Evolutionary conservation across 495 filamentous ascomycete genomes (phyloP).

Genomic region (Penicillium argentinense): DNA sequence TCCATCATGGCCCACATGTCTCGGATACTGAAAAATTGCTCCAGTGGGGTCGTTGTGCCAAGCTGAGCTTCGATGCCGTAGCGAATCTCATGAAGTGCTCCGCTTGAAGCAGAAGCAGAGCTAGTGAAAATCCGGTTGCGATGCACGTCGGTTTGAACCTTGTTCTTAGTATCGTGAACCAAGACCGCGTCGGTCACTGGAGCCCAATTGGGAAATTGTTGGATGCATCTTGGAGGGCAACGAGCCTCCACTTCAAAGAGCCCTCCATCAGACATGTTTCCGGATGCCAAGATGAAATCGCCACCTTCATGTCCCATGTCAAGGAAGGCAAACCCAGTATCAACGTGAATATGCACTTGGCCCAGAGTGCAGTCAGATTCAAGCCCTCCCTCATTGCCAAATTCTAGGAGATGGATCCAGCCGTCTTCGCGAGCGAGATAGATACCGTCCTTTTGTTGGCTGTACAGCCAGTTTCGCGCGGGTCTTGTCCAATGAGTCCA

Average conservation of each 20-base stretch:
- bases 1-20: slow-evolving; percentile 54
- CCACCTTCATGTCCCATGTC: slow-evolving; percentile 53
- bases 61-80: slow-evolving; percentile 70
- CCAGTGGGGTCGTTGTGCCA: slow-evolving; percentile 51
- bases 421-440: slow-evolving; percentile 83
- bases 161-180: slow-evolving; percentile 29
- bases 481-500: slow-evolving; percentile 72
- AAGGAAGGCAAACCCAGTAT: slow-evolving; percentile 46
- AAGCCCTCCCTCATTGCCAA: slow-evolving; percentile 47
- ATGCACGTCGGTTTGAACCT: slow-evolving; percentile 19
- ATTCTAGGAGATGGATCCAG: slow-evolving; percentile 64
- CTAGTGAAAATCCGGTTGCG: slow-evolving; percentile 41
- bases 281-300: slow-evolving; percentile 77
- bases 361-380: slow-evolving; percentile 39
- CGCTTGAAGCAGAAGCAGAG: slow-evolving; percentile 44
- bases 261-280: slow-evolving; percentile 78
- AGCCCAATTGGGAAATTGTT: slow-evolving; percentile 79
- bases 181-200: slow-evolving; percentile 71
- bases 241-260: slow-evolving; percentile 66
- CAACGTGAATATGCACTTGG: slow-evolving; percentile 44
- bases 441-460: slow-evolving; percentile 63
- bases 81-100: slow-evolving; percentile 68
- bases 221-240: slow-evolving; percentile 49
- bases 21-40: slow-evolving; percentile 33
- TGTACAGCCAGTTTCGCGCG: slow-evolving; percentile 57